A percentile compares a stretch with the other conserved stretches of the same genome.
Evolutionary conservation across 2,329 filamentous ascomycete species (phyloP).

Genomic region (Aspergillus jensenii): DNA sequence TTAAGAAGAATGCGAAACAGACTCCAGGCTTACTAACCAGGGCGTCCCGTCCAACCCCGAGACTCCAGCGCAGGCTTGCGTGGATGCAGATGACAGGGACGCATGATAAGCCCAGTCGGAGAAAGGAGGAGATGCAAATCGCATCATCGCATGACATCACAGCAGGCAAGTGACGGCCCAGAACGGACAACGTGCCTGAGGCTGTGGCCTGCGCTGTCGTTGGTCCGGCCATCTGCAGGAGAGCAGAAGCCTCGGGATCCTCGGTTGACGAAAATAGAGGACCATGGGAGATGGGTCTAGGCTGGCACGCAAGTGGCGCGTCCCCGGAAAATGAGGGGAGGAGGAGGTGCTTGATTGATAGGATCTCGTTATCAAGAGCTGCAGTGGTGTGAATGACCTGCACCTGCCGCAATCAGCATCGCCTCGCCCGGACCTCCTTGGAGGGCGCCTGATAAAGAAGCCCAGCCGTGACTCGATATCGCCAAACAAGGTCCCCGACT

Average conservation of each 20-base stretch:
- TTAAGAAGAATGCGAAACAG: neutral
- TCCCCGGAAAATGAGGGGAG: neutral
- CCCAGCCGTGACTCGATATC: slow-evolving; percentile 1
- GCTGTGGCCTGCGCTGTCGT: neutral
- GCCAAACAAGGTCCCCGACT: slow-evolving; percentile 7
- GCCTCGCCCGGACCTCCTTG: slow-evolving; percentile 16
- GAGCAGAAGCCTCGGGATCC: slow-evolving; percentile 3
- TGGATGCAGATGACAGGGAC: neutral
- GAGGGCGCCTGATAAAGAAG: slow-evolving; percentile 6
- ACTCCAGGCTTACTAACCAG: neutral
- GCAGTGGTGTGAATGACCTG: neutral
- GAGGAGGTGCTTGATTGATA: slow-evolving; percentile 6
- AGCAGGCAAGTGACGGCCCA: neutral
- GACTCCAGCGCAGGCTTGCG: neutral
- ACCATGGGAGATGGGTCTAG: neutral
- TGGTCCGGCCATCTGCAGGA: neutral
- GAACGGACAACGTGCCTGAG: slow-evolving; percentile 10
- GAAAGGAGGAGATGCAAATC: neutral
- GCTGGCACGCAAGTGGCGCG: neutral
- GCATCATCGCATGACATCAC: slow-evolving; percentile 14
- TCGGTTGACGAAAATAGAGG: slow-evolving; percentile 9
- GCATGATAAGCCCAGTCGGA: slow-evolving; percentile 2
- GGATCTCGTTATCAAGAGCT: neutral
- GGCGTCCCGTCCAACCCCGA: neutral
- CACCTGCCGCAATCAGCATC: slow-evolving; percentile 16